phyloP scores from a whole-genome alignment of 371 early-diverging fungal species.

The Mucor ambiguus region DNA sequence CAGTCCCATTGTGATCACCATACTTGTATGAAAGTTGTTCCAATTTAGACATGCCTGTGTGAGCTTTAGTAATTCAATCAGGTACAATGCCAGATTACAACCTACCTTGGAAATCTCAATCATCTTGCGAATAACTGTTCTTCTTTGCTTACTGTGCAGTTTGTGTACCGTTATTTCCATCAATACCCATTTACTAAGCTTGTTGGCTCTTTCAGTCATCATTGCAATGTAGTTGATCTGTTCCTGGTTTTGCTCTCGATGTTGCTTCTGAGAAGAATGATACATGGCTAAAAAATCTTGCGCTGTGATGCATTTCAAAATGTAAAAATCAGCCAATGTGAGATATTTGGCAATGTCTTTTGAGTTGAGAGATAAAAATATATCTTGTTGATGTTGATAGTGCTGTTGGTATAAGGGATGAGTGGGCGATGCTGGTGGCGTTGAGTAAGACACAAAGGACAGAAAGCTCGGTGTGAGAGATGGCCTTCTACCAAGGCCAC shows the following conservation, averaged over 20 bases:
- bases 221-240: conserved; percentile 32
- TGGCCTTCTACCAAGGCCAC: conserved; percentile 20
- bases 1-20: conserved; percentile 46
- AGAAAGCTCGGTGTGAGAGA: conserved; percentile 28
- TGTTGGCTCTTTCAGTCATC: conserved; percentile 47
- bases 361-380: conserved; percentile 19
- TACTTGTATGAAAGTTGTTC: conserved; percentile 51
- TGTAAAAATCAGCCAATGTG: conserved; percentile 47
- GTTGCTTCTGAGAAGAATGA: not conserved
- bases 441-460: conserved; percentile 28
- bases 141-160: conserved; percentile 25
- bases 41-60: conserved; percentile 38
- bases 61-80: not conserved
- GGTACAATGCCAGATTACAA: not conserved
- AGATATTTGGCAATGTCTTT: conserved; percentile 41
- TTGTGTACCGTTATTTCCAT: conserved; percentile 26
- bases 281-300: conserved; percentile 40
- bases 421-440: conserved; percentile 43
- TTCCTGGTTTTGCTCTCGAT: not conserved
- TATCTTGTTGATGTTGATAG: not conserved
- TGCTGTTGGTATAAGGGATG: not conserved
- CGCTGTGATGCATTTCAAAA: conserved; percentile 42
- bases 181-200: conserved; percentile 40
- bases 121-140: conserved; percentile 30
- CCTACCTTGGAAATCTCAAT: conserved; percentile 48